phyloP scores from a whole-genome alignment of 768 basidiomycete genomes.

The Cyathus striatus region DNA sequence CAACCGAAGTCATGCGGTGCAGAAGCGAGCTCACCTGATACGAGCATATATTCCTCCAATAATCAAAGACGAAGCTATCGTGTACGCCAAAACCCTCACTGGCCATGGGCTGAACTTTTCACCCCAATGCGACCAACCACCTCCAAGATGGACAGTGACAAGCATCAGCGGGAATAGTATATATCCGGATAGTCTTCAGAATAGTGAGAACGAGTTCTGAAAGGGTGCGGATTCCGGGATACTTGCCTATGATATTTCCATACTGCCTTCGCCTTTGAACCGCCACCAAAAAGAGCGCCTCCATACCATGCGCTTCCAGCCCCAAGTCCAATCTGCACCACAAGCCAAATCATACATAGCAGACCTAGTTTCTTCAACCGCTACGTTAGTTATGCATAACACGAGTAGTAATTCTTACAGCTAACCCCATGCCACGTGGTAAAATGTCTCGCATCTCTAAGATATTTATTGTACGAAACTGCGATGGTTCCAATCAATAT shows the following conservation, averaged over 20 bases:
- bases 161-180: conserved; percentile 56
- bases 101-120: conserved; percentile 24
- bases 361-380: conserved; percentile 54
- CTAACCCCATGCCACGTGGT: conserved; percentile 74
- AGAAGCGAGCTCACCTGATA: conserved; percentile 37
- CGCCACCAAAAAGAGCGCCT: conserved; percentile 69
- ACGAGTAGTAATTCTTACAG: conserved; percentile 1
- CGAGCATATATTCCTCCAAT: conserved; percentile 41
- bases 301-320: conserved; percentile 75
- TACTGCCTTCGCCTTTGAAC: conserved; percentile 59
- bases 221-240: neutral
- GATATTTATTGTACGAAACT: conserved; percentile 57
- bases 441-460: conserved; percentile 50
- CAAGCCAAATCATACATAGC: conserved; percentile 55
- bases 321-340: conserved; percentile 57
- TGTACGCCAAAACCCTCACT: conserved; percentile 46
- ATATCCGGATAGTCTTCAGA: conserved; percentile 66
- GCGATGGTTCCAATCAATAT: conserved; percentile 58
- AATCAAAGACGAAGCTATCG: conserved; percentile 46
- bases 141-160: conserved; percentile 63
- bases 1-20: neutral
- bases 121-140: conserved; percentile 64
- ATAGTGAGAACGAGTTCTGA: neutral
- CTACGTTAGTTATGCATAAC: neutral
- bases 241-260: conserved; percentile 82